Evolutionary conservation across 2,329 filamentous ascomycete species (phyloP).

Genomic region (Calonectria henricotiae): DNA sequence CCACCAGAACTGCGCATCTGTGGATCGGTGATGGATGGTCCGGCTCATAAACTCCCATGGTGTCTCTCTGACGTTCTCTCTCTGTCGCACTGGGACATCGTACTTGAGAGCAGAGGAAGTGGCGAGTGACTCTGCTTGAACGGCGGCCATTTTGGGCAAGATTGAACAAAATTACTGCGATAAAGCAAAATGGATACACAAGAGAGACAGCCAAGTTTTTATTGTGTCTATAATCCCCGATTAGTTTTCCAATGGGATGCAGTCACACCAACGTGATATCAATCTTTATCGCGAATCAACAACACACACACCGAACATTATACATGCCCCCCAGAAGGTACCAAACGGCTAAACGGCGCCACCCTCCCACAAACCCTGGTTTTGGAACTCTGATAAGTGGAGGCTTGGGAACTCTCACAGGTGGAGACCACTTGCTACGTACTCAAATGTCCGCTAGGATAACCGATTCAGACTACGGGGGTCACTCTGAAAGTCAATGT

Average conservation of each 20-base stretch:
- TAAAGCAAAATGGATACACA: neutral
- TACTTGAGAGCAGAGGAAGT: neutral
- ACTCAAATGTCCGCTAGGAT: neutral
- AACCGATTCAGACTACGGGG: neutral
- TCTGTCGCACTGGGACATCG: neutral
- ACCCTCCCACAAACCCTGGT: neutral
- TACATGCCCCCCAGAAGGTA: neutral
- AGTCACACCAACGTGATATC: neutral
- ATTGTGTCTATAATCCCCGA: neutral
- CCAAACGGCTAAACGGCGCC: constrained; percentile 5
- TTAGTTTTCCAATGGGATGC: neutral
- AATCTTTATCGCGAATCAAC: constrained; percentile 11
- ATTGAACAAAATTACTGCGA: neutral
- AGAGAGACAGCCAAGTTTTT: neutral
- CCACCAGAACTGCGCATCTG: constrained; percentile 21
- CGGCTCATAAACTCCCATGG: constrained; percentile 22
- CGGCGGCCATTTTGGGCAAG: constrained; percentile 3
- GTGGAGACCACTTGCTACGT: neutral
- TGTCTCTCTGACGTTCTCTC: constrained; percentile 1
- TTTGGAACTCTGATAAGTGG: constrained; percentile 21
- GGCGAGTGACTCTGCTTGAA: neutral
- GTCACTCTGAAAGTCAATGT: constrained; percentile 1
- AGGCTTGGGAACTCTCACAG: constrained; percentile 18
- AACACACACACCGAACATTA: neutral
- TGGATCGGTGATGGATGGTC: constrained; percentile 1